These are phyloP conservation scores for Medakamo hakoo DNA, from an alignment of 139 green algal species.

Conservation along the genomic window DNA sequence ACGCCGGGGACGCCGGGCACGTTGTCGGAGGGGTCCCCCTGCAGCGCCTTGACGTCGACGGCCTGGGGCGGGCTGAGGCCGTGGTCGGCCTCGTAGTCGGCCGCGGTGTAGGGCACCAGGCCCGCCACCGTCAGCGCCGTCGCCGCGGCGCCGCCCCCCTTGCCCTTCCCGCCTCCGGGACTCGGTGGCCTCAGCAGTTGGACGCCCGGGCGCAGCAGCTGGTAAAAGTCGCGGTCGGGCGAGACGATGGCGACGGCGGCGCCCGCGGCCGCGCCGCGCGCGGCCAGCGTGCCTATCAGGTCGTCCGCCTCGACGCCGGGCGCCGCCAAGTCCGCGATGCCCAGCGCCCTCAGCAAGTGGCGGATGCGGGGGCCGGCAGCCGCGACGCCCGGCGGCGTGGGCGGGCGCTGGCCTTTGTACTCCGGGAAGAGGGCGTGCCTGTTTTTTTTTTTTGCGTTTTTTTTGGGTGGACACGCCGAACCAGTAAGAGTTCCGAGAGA, in stretches of 20 bases:
- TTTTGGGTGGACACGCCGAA: too few species aligned
- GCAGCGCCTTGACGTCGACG: constrained; percentile 36
- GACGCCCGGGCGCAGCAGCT: constrained; percentile 39
- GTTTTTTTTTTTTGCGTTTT: too few species aligned
- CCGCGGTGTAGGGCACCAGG: constrained; percentile 23
- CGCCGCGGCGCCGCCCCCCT: not conserved
- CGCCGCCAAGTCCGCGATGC: constrained; percentile 13
- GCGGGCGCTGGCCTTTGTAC: constrained; percentile 44
- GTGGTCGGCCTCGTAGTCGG: constrained; percentile 18
- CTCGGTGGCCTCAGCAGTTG: constrained; percentile 33
- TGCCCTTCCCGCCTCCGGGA: constrained; percentile 4
- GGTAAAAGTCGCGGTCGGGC: constrained; percentile 56
- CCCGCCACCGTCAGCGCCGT: constrained; percentile 2
- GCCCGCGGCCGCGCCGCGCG: constrained; percentile 12
- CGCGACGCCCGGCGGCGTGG: constrained; percentile 20
- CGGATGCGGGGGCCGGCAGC: constrained; percentile 18
- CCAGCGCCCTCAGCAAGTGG: constrained; percentile 14
- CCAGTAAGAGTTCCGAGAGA: not conserved
- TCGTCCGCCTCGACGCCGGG: constrained; percentile 57
- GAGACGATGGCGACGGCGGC: constrained; percentile 38
- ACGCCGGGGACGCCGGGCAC: constrained; percentile 33
- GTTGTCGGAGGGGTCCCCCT: constrained; percentile 34
- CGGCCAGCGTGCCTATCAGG: constrained; percentile 38
- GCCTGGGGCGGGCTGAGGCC: constrained; percentile 29
- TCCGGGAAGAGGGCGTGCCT: constrained; percentile 36